Evolutionary conservation across 169 alveolate genomes (phyloP).

Genomic region (Cardiosporidium cionae): DNA sequence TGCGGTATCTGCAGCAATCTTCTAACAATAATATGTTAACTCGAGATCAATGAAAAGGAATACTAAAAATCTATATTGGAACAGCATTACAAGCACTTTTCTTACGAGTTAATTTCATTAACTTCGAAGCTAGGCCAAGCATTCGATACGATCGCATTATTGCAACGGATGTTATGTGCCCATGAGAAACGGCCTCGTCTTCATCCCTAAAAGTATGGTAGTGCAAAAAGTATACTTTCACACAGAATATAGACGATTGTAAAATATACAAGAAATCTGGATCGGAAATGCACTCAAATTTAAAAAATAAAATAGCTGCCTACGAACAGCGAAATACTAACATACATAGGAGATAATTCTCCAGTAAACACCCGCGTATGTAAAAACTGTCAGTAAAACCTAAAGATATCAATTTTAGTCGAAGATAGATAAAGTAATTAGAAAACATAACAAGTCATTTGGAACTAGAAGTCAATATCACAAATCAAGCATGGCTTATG

Average conservation of each 20-base stretch:
- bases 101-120: constrained; percentile 38
- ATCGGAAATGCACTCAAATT: not conserved
- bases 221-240: not conserved
- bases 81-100: not conserved
- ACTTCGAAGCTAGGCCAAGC: constrained; percentile 77
- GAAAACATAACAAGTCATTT: no score
- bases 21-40: not conserved
- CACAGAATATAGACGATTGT: not conserved
- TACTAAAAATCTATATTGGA: not conserved
- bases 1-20: constrained; percentile 30
- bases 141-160: constrained; percentile 75
- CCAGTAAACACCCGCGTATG: no score
- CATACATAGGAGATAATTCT: no score
- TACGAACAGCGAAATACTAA: no score
- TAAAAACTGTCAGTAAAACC: no score
- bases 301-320: no score
- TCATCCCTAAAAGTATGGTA: not conserved
- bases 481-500: no score
- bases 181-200: constrained; percentile 37
- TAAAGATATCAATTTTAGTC: no score
- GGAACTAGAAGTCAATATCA: no score
- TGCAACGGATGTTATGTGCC: constrained; percentile 80
- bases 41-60: not conserved
- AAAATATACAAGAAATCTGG: not conserved
- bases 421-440: no score